Evolutionary conservation across 108 stramenopile genomes (phyloP).

Genomic region (Ochromonas danica): DNA sequence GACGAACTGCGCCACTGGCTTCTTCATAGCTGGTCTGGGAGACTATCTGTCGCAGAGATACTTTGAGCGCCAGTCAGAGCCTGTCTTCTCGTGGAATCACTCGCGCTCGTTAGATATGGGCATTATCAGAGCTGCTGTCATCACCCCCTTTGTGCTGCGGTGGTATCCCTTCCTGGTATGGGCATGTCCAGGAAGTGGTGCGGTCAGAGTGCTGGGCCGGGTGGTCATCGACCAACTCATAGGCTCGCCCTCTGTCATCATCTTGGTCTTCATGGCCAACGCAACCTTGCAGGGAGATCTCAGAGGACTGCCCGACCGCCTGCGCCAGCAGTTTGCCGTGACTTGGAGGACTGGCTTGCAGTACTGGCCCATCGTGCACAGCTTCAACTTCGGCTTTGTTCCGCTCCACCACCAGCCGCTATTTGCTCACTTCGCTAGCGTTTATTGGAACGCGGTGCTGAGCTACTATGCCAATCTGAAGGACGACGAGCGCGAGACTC

Average conservation of each 20-base stretch:
- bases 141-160: background rate
- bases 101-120: background rate
- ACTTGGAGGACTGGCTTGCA: background rate
- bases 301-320: no score
- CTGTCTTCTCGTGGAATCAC: background rate
- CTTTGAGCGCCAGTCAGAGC: background rate
- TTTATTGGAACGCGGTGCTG: slow-evolving; percentile 21
- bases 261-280: background rate
- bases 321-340: background rate
- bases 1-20: background rate
- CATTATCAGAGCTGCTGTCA: background rate
- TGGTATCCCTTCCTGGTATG: background rate
- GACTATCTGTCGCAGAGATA: background rate
- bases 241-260: slow-evolving; percentile 1
- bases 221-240: background rate
- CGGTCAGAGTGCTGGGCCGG: background rate
- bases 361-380: slow-evolving; percentile 21
- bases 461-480: background rate
- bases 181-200: background rate
- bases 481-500: background rate
- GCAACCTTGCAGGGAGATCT: background rate
- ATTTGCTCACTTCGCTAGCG: slow-evolving; percentile 23
- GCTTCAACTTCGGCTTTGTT: slow-evolving; percentile 8
- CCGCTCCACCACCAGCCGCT: slow-evolving; percentile 3
- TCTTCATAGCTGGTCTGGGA: slow-evolving; percentile 5